phyloP scores from a whole-genome alignment of 352 stramenopile species.

The Peronospora destructor region DNA sequence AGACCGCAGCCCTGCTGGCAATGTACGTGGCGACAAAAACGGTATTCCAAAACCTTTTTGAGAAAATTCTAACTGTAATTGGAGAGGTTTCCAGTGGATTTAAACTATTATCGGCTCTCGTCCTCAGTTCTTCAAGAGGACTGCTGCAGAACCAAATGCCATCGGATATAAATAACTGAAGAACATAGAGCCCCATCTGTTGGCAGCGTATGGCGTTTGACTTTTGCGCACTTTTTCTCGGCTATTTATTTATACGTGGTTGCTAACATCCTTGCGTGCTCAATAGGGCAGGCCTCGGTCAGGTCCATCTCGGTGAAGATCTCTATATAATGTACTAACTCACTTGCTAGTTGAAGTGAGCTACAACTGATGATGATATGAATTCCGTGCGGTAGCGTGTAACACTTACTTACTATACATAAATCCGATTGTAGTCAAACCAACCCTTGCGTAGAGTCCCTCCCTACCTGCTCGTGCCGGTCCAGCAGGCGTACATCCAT shows the following conservation, averaged over 20 bases:
- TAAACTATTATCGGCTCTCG: conserved; percentile 16
- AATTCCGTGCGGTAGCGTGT: not conserved
- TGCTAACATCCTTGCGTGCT: conserved; percentile 18
- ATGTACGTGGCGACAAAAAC: conserved; percentile 19
- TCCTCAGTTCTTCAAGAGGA: conserved; percentile 12
- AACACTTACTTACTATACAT: not conserved
- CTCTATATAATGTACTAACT: conserved; percentile 9
- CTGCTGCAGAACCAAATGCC: not conserved
- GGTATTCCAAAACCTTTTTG: conserved; percentile 1
- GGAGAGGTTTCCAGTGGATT: conserved; percentile 6
- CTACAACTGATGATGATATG: conserved; percentile 2
- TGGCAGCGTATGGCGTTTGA: too few relatives aligned
- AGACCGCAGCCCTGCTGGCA: conserved; percentile 22
- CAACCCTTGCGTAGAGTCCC: not conserved
- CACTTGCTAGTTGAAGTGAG: conserved; percentile 21
- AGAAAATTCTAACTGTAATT: conserved; percentile 11
- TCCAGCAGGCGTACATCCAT: conserved; percentile 16
- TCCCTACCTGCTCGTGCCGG: conserved; percentile 19
- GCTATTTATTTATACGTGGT: conserved; percentile 5
- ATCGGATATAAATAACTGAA: too few relatives aligned
- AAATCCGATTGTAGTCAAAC: too few relatives aligned
- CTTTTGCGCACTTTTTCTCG: not conserved
- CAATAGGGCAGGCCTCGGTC: conserved; percentile 20
- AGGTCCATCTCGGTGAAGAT: conserved; percentile 20
- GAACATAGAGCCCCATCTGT: too few relatives aligned